phyloP scores from a whole-genome alignment of 2,329 filamentous ascomycete genomes.

The Camptophora hylomeconis region DNA sequence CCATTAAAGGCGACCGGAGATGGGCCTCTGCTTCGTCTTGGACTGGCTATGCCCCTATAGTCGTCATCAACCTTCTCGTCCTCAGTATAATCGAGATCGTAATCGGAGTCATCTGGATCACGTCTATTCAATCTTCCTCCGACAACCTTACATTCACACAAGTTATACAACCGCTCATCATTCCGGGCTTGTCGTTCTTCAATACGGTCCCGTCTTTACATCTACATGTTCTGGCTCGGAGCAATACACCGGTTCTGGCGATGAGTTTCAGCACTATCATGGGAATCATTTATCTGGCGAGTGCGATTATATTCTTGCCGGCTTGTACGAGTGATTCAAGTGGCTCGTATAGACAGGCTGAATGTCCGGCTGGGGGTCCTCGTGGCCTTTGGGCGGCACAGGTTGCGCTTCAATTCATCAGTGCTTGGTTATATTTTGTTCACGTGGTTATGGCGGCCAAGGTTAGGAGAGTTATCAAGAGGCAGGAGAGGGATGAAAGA shows the following conservation, averaged over 20 bases:
- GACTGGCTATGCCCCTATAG: slow-evolving; percentile 10
- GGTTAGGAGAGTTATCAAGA: slow-evolving; percentile 8
- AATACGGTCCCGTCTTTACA: slow-evolving; percentile 16
- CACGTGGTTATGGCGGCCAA: slow-evolving; percentile 14
- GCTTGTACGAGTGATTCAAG: slow-evolving; percentile 7
- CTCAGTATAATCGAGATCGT: slow-evolving; percentile 16
- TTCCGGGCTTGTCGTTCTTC: slow-evolving; percentile 15
- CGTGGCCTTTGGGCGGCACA: slow-evolving; percentile 12
- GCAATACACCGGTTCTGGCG: slow-evolving; percentile 14
- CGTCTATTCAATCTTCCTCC: slow-evolving; percentile 3
- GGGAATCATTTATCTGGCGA: slow-evolving; percentile 9
- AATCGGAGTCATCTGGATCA: slow-evolving; percentile 14
- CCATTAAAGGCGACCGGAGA: slow-evolving; percentile 13
- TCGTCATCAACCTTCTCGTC: slow-evolving; percentile 10
- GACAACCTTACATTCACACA: slow-evolving; percentile 7
- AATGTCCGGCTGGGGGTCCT: slow-evolving; percentile 11
- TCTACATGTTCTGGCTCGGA: slow-evolving; percentile 14
- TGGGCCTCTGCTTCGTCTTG: slow-evolving; percentile 12
- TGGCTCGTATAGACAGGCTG: slow-evolving; percentile 9
- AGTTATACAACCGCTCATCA: slow-evolving; percentile 16
- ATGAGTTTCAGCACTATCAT: slow-evolving; percentile 12
- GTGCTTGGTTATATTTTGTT: slow-evolving; percentile 9
- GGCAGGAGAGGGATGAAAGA: slow-evolving; percentile 7
- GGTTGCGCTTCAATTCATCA: slow-evolving; percentile 14
- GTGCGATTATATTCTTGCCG: slow-evolving; percentile 12